phyloP scores from a whole-genome alignment of 2,329 filamentous ascomycete genomes.

The Aspergillus uvarum region DNA sequence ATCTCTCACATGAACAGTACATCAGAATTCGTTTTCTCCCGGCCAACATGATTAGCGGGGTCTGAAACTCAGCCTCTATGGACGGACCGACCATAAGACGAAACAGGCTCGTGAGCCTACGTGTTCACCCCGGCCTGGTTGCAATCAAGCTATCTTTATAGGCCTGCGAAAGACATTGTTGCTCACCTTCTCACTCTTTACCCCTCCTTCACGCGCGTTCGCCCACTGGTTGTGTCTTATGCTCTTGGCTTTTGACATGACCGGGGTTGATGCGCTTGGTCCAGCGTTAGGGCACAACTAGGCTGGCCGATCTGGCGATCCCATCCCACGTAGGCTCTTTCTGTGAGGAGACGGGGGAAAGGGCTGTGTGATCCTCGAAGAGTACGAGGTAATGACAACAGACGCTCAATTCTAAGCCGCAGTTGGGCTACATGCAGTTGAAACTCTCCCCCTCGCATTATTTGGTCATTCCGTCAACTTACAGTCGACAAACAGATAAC shows the following conservation, averaged over 20 bases:
- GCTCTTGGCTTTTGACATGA: slow-evolving; percentile 7
- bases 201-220: slow-evolving; percentile 11
- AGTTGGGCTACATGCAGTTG: not conserved
- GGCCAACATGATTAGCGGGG: not conserved
- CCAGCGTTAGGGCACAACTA: slow-evolving; percentile 6
- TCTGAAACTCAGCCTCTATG: not conserved
- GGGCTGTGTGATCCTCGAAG: not conserved
- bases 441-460: not conserved
- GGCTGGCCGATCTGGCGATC: slow-evolving; percentile 23
- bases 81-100: not conserved
- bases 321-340: slow-evolving; percentile 7
- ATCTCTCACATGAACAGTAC: not conserved
- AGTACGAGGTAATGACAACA: not conserved
- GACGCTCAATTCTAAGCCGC: not conserved
- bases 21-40: not conserved
- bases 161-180: slow-evolving; percentile 1
- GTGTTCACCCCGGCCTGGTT: slow-evolving; percentile 1
- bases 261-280: not conserved
- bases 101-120: slow-evolving; percentile 5
- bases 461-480: not conserved
- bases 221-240: slow-evolving; percentile 8
- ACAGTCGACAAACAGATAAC: not conserved
- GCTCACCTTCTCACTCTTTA: slow-evolving; percentile 2
- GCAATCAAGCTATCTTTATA: slow-evolving; percentile 1
- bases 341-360: slow-evolving; percentile 13